Conservation (phyloP, 2,329 filamentous ascomycete species). For the Paracamarosporium sp. region DNA sequence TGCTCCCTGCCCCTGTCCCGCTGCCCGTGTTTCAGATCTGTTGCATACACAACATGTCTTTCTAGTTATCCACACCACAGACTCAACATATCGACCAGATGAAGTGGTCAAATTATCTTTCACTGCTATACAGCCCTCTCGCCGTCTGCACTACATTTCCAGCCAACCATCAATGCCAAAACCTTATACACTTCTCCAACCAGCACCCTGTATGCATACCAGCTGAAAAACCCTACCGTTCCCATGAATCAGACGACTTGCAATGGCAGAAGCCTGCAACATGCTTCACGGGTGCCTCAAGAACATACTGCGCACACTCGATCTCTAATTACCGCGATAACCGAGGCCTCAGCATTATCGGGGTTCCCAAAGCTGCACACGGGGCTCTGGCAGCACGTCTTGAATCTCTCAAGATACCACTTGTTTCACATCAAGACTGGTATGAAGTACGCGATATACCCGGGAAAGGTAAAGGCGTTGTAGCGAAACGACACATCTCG, state of each 20-base stretch:
- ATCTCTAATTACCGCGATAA: constrained; percentile 16
- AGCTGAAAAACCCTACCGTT: not conserved
- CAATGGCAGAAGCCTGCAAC: constrained; percentile 22
- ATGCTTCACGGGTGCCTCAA: constrained; percentile 13
- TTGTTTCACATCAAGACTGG: not conserved
- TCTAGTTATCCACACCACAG: not conserved
- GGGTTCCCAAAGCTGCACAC: constrained; percentile 22
- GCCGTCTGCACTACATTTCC: not conserved
- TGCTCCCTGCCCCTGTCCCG: not conserved
- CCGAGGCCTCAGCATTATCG: constrained; percentile 28
- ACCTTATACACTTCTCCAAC: constrained; percentile 11
- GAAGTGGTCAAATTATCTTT: not conserved
- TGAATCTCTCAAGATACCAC: too few relatives aligned
- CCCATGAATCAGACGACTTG: constrained; percentile 5
- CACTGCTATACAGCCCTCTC: not conserved
- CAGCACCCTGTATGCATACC: constrained; percentile 1
- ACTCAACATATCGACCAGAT: not conserved
- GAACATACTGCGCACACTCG: constrained; percentile 28
- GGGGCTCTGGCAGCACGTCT: constrained; percentile 19
- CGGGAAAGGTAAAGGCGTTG: constrained; percentile 31
- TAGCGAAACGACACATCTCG: constrained; percentile 20
- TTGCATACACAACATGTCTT: not conserved
- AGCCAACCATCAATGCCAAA: constrained; percentile 5
- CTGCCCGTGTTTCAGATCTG: not conserved
- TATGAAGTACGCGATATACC: constrained; percentile 24